Evolutionary conservation across 352 stramenopile genomes (phyloP).

Genomic region (Phytophthora niederhauseri): DNA sequence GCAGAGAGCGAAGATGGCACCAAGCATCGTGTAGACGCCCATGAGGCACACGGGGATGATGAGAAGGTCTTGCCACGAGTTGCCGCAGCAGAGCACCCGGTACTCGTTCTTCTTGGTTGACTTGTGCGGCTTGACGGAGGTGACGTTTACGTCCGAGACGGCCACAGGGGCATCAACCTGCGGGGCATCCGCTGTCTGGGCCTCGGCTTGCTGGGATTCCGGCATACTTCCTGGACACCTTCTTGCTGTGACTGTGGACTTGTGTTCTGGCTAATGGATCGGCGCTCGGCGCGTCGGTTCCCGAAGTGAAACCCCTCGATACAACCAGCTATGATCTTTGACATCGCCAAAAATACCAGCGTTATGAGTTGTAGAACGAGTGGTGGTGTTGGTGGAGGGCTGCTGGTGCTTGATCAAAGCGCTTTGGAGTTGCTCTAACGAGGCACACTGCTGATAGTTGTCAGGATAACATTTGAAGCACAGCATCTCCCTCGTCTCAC

Average conservation of each 20-base stretch:
- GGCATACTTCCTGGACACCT: constrained; percentile 17
- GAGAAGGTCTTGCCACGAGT: constrained; percentile 74
- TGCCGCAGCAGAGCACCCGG: constrained; percentile 67
- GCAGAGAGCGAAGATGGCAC: constrained; percentile 73
- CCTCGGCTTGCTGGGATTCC: constrained; percentile 21
- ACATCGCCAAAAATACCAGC: constrained; percentile 26
- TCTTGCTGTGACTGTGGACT: constrained; percentile 12
- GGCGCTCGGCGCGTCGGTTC: constrained; percentile 16
- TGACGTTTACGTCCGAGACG: constrained; percentile 50
- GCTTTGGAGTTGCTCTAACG: background rate
- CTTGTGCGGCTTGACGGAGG: constrained; percentile 65
- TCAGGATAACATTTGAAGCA: constrained; percentile 2
- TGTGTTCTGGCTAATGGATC: constrained; percentile 14
- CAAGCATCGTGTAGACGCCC: constrained; percentile 65
- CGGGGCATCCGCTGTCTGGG: constrained; percentile 8
- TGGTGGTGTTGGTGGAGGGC: background rate
- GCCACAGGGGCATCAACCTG: constrained; percentile 15
- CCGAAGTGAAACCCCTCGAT: constrained; percentile 27
- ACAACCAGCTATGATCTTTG: no score
- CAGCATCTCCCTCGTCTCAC: constrained; percentile 8
- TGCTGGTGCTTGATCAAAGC: background rate
- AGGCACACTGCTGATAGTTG: background rate
- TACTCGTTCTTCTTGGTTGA: constrained; percentile 37
- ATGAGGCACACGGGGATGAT: constrained; percentile 72
- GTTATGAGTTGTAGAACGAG: background rate